Evolutionary conservation across 192 early-diverging fungal species (phyloP).

Genomic region (Coemansia sp.): DNA sequence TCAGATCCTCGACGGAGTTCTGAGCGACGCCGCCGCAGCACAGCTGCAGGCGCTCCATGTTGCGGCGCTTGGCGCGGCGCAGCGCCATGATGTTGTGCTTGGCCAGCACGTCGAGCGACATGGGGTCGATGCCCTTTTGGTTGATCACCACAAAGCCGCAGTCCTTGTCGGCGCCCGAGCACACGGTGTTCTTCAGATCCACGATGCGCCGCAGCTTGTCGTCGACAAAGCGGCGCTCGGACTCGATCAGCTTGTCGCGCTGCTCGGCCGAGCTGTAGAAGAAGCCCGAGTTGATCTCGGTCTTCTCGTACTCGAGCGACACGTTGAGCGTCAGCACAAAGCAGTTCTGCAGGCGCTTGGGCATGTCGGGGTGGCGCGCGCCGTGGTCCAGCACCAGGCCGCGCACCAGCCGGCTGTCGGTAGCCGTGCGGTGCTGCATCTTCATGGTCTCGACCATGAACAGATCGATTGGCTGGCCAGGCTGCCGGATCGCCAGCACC

Average conservation of each 20-base stretch:
- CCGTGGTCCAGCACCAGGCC: conserved; percentile 98
- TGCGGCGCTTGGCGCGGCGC: conserved; percentile 95
- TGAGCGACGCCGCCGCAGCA: conserved; percentile 92
- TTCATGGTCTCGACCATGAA: conserved; percentile 99
- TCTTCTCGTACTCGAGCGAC: conserved; percentile 98
- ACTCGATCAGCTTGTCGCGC: conserved; percentile 97
- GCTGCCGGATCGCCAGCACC: conserved; percentile 78
- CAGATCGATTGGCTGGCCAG: conserved; percentile 88
- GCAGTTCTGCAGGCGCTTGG: conserved; percentile 85
- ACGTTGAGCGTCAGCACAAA: conserved; percentile 95
- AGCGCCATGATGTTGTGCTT: conserved; percentile 94
- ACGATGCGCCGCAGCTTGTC: conserved; percentile 90
- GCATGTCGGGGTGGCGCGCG: conserved; percentile 99
- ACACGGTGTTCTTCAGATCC: conserved; percentile 95
- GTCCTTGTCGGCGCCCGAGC: conserved; percentile 68
- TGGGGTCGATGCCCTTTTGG: conserved; percentile 99
- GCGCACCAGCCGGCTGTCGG: conserved; percentile 88
- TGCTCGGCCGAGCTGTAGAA: conserved; percentile 98
- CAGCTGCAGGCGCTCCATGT: conserved; percentile 98
- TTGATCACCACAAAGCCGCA: conserved; percentile 96
- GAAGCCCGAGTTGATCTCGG: conserved; percentile 98
- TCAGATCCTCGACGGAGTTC: conserved; percentile 97
- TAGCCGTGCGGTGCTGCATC: conserved; percentile 98
- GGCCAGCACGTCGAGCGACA: conserved; percentile 93
- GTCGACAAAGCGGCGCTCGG: conserved; percentile 94